phyloP scores from a whole-genome alignment of 2,329 filamentous ascomycete genomes.

The Xylariaceae sp. region DNA sequence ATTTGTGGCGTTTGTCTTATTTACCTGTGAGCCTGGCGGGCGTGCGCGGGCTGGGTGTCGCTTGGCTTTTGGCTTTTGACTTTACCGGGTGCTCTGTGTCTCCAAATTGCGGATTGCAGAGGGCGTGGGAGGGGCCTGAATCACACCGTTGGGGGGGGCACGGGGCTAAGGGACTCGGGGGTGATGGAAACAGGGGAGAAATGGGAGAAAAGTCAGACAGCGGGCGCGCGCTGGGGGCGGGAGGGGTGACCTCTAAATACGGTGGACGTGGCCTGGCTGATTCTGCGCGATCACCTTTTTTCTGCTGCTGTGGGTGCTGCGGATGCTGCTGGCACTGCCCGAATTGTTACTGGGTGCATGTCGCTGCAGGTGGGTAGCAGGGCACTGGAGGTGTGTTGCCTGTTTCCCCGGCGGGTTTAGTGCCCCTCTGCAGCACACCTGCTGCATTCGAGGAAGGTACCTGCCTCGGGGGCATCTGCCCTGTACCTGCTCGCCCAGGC shows the following conservation, averaged over 20 bases:
- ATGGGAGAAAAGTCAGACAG: constrained; percentile 25
- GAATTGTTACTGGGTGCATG: background rate
- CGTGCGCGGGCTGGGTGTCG: no score
- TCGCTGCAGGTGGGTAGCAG: background rate
- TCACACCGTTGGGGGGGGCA: no score
- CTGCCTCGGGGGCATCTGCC: no score
- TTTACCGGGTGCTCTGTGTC: no score
- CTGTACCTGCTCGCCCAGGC: no score
- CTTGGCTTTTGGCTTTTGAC: no score
- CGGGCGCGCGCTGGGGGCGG: constrained; percentile 25
- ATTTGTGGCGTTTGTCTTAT: no score
- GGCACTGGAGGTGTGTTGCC: background rate
- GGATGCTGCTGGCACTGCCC: constrained; percentile 1
- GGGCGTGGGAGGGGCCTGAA: no score
- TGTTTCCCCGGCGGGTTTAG: background rate
- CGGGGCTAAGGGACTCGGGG: constrained; percentile 2
- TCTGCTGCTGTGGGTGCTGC: constrained; percentile 17
- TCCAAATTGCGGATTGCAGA: no score
- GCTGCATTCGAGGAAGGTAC: no score
- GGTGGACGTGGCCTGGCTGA: constrained; percentile 25
- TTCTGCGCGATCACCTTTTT: constrained; percentile 28
- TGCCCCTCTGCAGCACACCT: background rate
- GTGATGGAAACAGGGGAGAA: constrained; percentile 17
- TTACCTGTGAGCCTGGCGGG: no score
- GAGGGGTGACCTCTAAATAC: constrained; percentile 31